Conservation (phyloP, 441 rosid species). For the Metrosideros polymorpha region DNA sequence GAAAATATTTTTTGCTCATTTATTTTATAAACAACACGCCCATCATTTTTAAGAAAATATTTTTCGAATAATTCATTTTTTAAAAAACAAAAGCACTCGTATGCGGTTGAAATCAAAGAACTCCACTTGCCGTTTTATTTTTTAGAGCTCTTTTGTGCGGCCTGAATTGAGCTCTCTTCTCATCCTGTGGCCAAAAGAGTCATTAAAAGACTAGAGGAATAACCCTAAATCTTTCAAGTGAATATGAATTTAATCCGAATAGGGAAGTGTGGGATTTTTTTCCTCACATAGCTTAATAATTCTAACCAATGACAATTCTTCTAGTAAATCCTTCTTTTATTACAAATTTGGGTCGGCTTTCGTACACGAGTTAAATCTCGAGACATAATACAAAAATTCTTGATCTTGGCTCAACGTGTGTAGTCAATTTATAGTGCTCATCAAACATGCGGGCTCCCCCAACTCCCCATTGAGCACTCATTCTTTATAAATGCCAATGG, state of each 20-base stretch:
- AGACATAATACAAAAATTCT: no score
- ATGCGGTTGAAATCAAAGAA: neutral
- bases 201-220: neutral
- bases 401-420: neutral
- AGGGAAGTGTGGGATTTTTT: neutral
- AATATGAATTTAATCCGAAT: neutral
- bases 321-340: neutral
- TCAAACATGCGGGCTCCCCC: no score
- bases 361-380: neutral
- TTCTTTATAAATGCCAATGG: no score
- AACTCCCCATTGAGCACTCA: no score
- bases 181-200: neutral
- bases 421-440: no score
- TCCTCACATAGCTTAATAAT: neutral
- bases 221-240: neutral
- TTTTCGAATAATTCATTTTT: neutral
- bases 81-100: accelerated
- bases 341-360: neutral
- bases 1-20: neutral
- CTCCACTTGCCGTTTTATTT: neutral
- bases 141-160: neutral
- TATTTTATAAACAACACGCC: neutral
- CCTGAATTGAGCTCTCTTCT: neutral
- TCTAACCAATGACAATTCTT: neutral
- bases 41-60: neutral